Evolutionary conservation across 139 green algal species (phyloP).

Genomic region (Chlamydomonas eustigma): DNA sequence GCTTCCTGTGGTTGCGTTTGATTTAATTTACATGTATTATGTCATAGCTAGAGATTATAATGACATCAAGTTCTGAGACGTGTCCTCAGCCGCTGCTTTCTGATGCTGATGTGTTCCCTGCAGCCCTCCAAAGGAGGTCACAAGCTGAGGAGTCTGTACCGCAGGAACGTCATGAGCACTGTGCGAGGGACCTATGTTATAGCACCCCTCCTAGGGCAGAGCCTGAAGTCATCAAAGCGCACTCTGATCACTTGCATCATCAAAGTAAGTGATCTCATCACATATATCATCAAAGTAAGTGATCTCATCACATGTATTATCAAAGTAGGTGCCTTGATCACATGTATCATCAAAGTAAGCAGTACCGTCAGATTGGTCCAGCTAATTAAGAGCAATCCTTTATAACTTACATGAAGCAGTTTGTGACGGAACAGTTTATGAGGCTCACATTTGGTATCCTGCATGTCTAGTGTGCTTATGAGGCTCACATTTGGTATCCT

Average conservation of each 20-base stretch:
- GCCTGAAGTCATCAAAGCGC: constrained; percentile 25
- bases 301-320: neutral
- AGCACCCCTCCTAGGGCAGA: constrained; percentile 29
- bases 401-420: neutral
- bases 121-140: neutral
- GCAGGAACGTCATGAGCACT: constrained; percentile 1
- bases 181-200: constrained; percentile 50
- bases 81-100: neutral
- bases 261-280: neutral
- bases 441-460: neutral
- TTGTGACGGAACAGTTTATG: neutral
- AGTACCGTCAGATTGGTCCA: no score
- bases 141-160: constrained; percentile 11
- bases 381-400: no score
- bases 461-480: neutral
- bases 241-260: constrained; percentile 53
- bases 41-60: neutral
- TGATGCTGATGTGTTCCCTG: neutral
- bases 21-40: neutral
- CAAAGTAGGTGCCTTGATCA: constrained; percentile 30
- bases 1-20: no score
- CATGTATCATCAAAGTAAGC: constrained; percentile 39
- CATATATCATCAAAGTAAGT: neutral
- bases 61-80: neutral
- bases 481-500: neutral